Evolutionary conservation across 768 basidiomycete species (phyloP).

Genomic region (Tylopilus balloui): DNA sequence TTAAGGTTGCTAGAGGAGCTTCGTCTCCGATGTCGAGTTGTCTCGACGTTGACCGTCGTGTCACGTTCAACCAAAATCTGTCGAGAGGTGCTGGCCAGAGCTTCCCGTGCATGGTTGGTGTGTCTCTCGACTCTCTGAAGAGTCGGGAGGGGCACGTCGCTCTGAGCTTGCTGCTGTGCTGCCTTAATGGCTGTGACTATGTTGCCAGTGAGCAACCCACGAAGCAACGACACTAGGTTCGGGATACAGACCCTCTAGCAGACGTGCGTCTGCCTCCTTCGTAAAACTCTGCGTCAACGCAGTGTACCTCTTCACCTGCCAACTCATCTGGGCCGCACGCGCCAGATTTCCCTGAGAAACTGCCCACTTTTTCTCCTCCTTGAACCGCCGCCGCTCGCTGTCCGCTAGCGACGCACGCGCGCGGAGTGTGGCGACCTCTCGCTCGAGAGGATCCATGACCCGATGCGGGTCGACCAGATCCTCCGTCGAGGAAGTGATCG

Average conservation of each 20-base stretch:
- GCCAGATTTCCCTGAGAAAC: constrained; percentile 70
- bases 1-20: constrained; percentile 33
- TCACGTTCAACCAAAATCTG: constrained; percentile 30
- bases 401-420: constrained; percentile 78
- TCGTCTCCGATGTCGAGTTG: constrained; percentile 27
- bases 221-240: neutral
- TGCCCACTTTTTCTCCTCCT: constrained; percentile 87
- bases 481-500: constrained; percentile 63
- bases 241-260: constrained; percentile 51
- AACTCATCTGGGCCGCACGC: constrained; percentile 73
- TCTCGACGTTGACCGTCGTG: constrained; percentile 28
- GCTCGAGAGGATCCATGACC: constrained; percentile 60
- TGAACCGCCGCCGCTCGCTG: constrained; percentile 75
- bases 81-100: constrained; percentile 12
- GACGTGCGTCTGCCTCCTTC: constrained; percentile 66
- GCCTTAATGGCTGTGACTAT: constrained; percentile 28
- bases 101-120: constrained; percentile 29
- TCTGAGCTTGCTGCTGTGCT: constrained; percentile 16
- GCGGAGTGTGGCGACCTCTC: constrained; percentile 70
- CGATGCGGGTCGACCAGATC: constrained; percentile 57
- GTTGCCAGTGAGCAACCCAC: constrained; percentile 5
- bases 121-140: constrained; percentile 24
- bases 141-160: constrained; percentile 11
- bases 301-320: constrained; percentile 79
- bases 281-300: constrained; percentile 78